Conservation (phyloP, 768 basidiomycete genomes). For the Agrocybe chaxingu region DNA sequence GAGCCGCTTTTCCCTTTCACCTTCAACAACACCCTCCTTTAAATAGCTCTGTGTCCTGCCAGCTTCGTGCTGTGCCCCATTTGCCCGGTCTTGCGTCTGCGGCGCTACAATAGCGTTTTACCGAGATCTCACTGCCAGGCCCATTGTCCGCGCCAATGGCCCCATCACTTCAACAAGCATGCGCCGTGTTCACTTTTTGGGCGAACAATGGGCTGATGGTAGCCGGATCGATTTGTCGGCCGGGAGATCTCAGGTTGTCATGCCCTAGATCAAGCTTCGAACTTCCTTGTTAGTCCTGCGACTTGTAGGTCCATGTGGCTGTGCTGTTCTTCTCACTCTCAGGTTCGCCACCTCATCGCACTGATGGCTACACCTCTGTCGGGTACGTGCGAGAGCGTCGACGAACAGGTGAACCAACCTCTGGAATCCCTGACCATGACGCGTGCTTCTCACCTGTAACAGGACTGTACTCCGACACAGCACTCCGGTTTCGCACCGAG, state of each 20-base stretch:
- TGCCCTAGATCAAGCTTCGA: not conserved
- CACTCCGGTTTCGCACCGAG: not conserved
- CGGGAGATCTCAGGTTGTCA: not conserved
- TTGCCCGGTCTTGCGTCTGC: not conserved
- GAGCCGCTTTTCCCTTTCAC: conserved; percentile 16
- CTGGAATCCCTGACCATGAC: not conserved
- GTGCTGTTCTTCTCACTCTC: conserved; percentile 22
- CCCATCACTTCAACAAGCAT: conserved; percentile 9
- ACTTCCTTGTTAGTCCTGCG: not conserved
- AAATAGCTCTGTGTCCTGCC: conserved; percentile 1
- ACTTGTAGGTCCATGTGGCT: conserved; percentile 41
- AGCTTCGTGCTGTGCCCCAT: not conserved
- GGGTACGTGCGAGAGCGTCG: not conserved
- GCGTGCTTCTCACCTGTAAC: not conserved
- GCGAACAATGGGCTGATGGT: conserved; percentile 28
- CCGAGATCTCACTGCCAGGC: conserved; percentile 1
- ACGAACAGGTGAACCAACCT: not conserved
- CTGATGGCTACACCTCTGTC: no score
- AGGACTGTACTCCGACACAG: not conserved
- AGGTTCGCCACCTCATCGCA: not conserved
- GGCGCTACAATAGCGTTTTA: not conserved
- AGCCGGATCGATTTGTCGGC: not conserved
- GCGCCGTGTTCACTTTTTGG: conserved; percentile 11
- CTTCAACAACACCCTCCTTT: conserved; percentile 3
- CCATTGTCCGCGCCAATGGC: conserved; percentile 4